Evolutionary conservation across 2,329 filamentous ascomycete species (phyloP).

Genomic region (Penicillium brevicompactum): DNA sequence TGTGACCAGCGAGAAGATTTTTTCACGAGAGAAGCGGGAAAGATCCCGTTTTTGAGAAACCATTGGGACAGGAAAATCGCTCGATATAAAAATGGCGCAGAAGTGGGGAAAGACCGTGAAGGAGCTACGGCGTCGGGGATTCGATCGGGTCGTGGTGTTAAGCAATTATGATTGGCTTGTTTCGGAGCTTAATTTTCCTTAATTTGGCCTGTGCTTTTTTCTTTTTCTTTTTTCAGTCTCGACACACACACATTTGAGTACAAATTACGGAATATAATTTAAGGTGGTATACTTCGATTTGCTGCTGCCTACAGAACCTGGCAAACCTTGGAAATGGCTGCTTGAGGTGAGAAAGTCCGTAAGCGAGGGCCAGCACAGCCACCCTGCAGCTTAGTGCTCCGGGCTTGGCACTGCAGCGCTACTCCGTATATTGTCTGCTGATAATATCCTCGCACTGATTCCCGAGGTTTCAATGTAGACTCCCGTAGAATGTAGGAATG

Average conservation of each 20-base stretch:
- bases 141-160: neutral
- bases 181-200: slow-evolving; percentile 23
- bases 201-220: slow-evolving; percentile 1
- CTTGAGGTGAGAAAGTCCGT: neutral
- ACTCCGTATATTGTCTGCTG: neutral
- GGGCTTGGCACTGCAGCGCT: neutral
- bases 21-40: neutral
- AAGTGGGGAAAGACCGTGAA: neutral
- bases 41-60: slow-evolving; percentile 7
- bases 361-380: neutral
- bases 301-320: neutral
- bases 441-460: neutral
- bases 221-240: neutral
- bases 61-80: slow-evolving; percentile 28
- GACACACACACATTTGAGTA: no score
- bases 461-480: no score
- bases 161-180: slow-evolving; percentile 1
- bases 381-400: neutral
- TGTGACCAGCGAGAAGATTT: slow-evolving; percentile 3
- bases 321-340: neutral
- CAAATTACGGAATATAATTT: neutral
- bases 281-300: neutral
- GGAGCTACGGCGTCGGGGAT: neutral
- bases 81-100: slow-evolving; percentile 29
- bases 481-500: no score